A percentile compares a stretch with the other conserved stretches of the same genome.
These are phyloP conservation scores for Phaffia rhodozyma DNA, from an alignment of 1,284 basidiomycete genomes.

Conservation along the genomic window DNA sequence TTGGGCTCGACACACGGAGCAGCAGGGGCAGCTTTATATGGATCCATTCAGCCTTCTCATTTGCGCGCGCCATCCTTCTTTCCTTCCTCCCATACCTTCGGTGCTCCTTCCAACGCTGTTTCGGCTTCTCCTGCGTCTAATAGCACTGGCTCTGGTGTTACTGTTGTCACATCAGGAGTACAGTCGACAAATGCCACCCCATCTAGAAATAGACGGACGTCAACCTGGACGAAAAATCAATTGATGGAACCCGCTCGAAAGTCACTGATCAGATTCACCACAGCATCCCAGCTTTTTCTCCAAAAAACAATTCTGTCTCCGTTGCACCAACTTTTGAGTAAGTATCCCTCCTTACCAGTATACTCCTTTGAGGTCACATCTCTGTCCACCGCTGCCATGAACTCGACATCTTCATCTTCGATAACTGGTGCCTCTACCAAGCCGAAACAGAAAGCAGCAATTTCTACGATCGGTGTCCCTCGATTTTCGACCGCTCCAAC, in stretches of 20 bases:
- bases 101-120: conserved; percentile 4
- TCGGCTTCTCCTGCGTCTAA: conserved; percentile 19
- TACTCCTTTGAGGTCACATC: conserved; percentile 47
- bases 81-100: not conserved
- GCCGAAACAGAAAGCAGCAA: conserved; percentile 35
- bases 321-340: conserved; percentile 57
- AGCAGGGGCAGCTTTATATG: not conserved
- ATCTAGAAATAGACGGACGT: not conserved
- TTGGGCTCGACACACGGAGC: conserved; percentile 28
- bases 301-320: conserved; percentile 76
- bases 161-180: not conserved
- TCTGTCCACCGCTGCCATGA: conserved; percentile 20
- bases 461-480: conserved; percentile 65
- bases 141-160: not conserved
- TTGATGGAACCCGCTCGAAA: conserved; percentile 49
- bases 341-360: conserved; percentile 52
- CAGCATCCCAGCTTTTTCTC: conserved; percentile 59
- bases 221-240: conserved; percentile 22
- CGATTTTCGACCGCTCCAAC: conserved; percentile 87
- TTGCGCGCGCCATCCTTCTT: conserved; percentile 12
- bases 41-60: not conserved
- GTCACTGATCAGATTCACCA: conserved; percentile 56
- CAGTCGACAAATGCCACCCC: not conserved
- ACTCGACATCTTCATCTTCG: conserved; percentile 17
- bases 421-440: conserved; percentile 3